phyloP scores from a whole-genome alignment of 2,329 filamentous ascomycete species.

The Sporothrix globosa region DNA sequence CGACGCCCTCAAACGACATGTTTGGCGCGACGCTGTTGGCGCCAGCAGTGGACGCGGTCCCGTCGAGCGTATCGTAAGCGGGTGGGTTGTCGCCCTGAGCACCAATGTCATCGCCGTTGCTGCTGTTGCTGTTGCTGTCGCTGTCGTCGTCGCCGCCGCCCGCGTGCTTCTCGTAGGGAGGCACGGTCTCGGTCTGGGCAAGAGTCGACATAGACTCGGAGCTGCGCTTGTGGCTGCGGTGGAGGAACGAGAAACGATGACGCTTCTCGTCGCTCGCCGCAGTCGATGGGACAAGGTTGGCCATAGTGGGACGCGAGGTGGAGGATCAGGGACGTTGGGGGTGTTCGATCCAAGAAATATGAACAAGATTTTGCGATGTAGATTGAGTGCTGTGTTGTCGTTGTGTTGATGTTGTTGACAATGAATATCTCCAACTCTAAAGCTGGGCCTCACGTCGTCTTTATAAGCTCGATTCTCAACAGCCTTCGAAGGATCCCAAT shows the following conservation, averaged over 20 bases:
- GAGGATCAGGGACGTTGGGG: neutral
- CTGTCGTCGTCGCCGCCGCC: neutral
- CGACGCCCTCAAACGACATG: neutral
- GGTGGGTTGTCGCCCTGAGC: conserved; percentile 31
- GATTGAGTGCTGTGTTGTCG: neutral
- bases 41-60: conserved; percentile 33
- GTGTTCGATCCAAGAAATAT: neutral
- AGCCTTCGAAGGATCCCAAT: neutral
- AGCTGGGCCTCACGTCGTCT: neutral
- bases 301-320: neutral
- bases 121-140: neutral
- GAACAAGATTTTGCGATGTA: neutral
- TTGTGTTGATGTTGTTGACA: neutral
- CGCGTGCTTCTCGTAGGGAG: neutral
- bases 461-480: neutral
- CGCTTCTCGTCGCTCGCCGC: conserved; percentile 5
- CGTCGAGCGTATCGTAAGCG: conserved; percentile 32
- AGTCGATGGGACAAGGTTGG: conserved; percentile 2
- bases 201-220: neutral
- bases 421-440: neutral
- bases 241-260: conserved; percentile 13
- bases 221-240: conserved; percentile 13
- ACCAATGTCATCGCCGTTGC: neutral
- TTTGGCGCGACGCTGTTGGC: conserved; percentile 37
- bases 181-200: neutral